Evolutionary conservation across 192 early-diverging fungal species (phyloP), one percentile per base, ranked within the genome.

Genomic region (Entophlyctis luteolus): DNA sequence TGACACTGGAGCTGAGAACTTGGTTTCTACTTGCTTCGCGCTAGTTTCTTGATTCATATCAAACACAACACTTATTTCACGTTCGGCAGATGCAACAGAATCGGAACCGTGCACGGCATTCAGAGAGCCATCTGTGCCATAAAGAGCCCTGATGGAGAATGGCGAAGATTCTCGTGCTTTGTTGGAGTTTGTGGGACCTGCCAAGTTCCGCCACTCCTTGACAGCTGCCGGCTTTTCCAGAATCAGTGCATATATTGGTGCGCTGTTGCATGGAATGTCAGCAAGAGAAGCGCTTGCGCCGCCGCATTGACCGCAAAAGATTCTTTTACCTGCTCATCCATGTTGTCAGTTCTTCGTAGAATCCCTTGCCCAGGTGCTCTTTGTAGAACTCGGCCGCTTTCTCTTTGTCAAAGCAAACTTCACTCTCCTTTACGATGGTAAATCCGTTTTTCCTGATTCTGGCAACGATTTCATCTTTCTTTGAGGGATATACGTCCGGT

Each of bases 51-150:
- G 16, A 31, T 10, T 23, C 27, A 22, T 62, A 20, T 62, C 34
- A 6, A 47, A 54, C 48, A 31, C 63, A 37, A 10, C 27, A 31
- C 35, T 56, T 55, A 27, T 27, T 14, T 29, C 48, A 28, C 28
- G 29, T 56, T 55, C 20, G 8, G 50, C 48, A 5, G 14, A 32
- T 8, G 12, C 12, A 10, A 71, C 65, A 12, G 82, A 80, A 67
- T 86, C 85, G 10, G 85, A 86, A 0, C 85, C 85, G 60, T 86
- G 85, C 0, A 86, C 79, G 6, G 81, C 81, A 54, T 86, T 84
- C 52, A 80, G 59, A 2, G 77, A 75, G 10, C 81, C 84, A 55
- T 84, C 80, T 23, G 79, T 86, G 0, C 84, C 84, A 63, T 55
- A 86, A 25, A 82, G 37, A 0, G 84, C 81, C 12, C 79, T 72